Conservation (phyloP, 2,329 filamentous ascomycete species). For the Hypoxylon rubiginosum region DNA sequence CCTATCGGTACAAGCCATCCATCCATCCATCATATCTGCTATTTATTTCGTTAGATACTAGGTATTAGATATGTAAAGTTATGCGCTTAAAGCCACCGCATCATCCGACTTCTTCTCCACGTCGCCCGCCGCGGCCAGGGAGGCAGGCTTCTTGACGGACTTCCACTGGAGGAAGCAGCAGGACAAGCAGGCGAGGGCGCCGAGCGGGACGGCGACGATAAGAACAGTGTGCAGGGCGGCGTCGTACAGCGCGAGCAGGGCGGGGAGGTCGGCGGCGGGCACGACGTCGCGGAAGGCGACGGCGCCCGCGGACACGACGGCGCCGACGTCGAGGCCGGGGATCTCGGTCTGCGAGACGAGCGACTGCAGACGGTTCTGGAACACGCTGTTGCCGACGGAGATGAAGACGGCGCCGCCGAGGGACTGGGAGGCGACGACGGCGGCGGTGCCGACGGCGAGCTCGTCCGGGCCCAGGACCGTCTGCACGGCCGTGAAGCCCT, state of each 20-base stretch:
- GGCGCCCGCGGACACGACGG: constrained; percentile 43
- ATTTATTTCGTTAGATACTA: no score
- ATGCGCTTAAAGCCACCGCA: neutral
- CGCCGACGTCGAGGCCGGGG: constrained; percentile 37
- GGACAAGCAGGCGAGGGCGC: constrained; percentile 40
- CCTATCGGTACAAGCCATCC: neutral
- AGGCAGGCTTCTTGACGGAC: constrained; percentile 41
- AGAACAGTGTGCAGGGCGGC: constrained; percentile 44
- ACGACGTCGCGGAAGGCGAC: constrained; percentile 46
- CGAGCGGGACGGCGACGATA: constrained; percentile 41
- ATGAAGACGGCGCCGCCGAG: constrained; percentile 62
- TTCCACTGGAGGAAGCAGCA: constrained; percentile 46
- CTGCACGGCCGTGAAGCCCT: constrained; percentile 57
- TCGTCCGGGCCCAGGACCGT: constrained; percentile 56
- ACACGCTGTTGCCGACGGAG: constrained; percentile 60
- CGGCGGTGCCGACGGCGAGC: constrained; percentile 58
- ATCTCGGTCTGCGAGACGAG: constrained; percentile 33
- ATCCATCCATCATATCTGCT: no score
- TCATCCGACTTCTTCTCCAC: constrained; percentile 23
- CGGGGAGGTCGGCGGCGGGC: constrained; percentile 33
- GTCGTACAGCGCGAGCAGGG: constrained; percentile 34
- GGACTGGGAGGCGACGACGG: constrained; percentile 58
- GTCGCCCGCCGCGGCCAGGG: constrained; percentile 3
- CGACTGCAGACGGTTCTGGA: constrained; percentile 53
- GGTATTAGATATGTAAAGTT: neutral